phyloP scores from a whole-genome alignment of 2,329 filamentous ascomycete genomes.

The Waltergamsia citrina region DNA sequence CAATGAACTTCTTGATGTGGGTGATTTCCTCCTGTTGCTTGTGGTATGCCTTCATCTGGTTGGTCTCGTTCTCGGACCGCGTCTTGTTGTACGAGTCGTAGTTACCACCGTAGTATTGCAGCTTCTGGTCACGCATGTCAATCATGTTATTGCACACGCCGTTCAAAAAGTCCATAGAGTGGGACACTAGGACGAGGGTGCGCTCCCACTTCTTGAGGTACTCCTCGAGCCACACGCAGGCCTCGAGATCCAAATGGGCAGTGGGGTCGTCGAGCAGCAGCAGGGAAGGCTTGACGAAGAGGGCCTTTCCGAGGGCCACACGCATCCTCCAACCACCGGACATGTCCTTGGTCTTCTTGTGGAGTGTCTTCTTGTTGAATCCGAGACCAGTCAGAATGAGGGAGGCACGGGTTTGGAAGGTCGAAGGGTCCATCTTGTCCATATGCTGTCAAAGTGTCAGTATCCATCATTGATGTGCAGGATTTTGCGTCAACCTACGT shows the following conservation, averaged over 20 bases:
- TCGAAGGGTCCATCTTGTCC: conserved; percentile 97
- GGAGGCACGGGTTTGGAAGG: conserved; percentile 90
- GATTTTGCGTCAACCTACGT: conserved; percentile 48
- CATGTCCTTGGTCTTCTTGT: conserved; percentile 99
- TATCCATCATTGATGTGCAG: conserved; percentile 2
- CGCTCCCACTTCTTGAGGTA: conserved; percentile 99
- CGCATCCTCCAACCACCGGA: conserved; percentile 99
- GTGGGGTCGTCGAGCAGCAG: conserved; percentile 96
- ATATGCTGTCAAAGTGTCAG: conserved; percentile 58
- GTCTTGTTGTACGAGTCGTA: conserved; percentile 99
- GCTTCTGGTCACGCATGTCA: conserved; percentile 84
- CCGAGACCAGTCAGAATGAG: conserved; percentile 97
- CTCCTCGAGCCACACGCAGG: conserved; percentile 99
- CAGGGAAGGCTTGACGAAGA: conserved; percentile 96
- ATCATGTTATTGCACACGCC: conserved; percentile 98
- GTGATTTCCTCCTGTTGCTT: conserved; percentile 99
- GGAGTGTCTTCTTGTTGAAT: conserved; percentile 96
- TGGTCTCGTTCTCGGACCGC: conserved; percentile 83
- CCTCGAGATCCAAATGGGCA: conserved; percentile 97
- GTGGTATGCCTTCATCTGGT: conserved; percentile 97
- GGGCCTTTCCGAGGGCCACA: conserved; percentile 91
- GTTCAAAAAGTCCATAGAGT: conserved; percentile 98
- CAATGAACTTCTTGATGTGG: conserved; percentile 99
- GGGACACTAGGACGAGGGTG: conserved; percentile 90
- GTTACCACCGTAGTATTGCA: conserved; percentile 99